Evolutionary conservation across 2,329 filamentous ascomycete species (phyloP).

Genomic region (Pyrenochaeta sp.): DNA sequence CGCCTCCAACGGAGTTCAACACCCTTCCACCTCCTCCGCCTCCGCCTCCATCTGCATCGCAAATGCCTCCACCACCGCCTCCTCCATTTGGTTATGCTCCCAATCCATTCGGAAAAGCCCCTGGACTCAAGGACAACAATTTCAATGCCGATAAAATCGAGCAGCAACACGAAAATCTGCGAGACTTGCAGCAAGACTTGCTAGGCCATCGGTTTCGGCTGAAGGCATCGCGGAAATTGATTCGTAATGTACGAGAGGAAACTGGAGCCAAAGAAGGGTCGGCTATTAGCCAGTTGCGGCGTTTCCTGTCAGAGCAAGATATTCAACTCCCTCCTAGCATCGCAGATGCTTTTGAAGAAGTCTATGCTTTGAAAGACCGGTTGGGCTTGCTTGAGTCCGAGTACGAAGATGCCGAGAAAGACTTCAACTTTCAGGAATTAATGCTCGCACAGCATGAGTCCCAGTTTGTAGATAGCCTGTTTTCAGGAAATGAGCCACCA

Average conservation of each 20-base stretch:
- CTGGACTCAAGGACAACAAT: no score
- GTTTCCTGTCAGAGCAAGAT: not conserved
- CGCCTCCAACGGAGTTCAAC: no score
- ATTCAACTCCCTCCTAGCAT: conserved; percentile 2
- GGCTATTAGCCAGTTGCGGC: conserved; percentile 2
- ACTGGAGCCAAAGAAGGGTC: conserved; percentile 6
- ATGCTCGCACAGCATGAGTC: no score
- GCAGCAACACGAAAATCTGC: conserved; percentile 5
- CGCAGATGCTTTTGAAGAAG: conserved; percentile 1
- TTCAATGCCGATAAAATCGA: no score
- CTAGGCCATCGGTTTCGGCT: conserved; percentile 6
- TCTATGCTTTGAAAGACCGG: conserved; percentile 6
- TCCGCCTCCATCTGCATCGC: not conserved
- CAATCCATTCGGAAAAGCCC: no score
- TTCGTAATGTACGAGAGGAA: conserved; percentile 3
- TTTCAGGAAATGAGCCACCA: no score
- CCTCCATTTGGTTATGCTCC: no score
- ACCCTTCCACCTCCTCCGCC: not conserved
- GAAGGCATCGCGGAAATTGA: conserved; percentile 1
- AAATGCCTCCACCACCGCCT: no score
- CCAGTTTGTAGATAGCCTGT: not conserved
- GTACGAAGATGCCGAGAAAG: conserved; percentile 11
- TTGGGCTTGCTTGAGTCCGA: conserved; percentile 8
- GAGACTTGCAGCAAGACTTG: conserved; percentile 5
- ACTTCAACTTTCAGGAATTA: conserved; percentile 1